Conservation (phyloP, 176 grass and related monocot species). For the Carex pumila region DNA sequence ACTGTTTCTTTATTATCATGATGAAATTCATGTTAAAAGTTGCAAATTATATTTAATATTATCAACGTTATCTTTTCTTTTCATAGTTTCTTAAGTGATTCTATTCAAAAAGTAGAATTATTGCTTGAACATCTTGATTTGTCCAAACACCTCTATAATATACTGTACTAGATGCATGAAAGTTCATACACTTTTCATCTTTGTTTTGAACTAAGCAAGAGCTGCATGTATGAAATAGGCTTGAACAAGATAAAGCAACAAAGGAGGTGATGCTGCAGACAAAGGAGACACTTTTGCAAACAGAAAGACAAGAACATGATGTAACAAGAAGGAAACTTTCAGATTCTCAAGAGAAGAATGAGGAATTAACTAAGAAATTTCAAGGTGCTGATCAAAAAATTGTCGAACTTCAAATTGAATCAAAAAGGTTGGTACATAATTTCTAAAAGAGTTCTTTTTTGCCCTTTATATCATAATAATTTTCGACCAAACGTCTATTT, state of each 20-base stretch:
- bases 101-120: background rate
- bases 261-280: slow-evolving; percentile 47
- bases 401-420: slow-evolving; percentile 22
- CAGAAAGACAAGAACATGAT: slow-evolving; percentile 43
- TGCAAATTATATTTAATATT: background rate
- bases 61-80: background rate
- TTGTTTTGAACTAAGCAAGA: background rate
- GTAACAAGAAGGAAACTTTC: slow-evolving; percentile 12
- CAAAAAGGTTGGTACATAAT: slow-evolving; percentile 13
- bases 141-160: background rate
- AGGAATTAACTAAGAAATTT: slow-evolving; percentile 16
- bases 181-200: background rate
- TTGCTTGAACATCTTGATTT: background rate
- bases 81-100: background rate
- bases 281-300: slow-evolving; percentile 49
- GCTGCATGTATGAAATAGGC: slow-evolving; percentile 26
- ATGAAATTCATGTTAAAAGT: background rate
- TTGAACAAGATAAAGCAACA: slow-evolving; percentile 47
- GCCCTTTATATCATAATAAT: background rate
- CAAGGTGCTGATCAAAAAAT: slow-evolving; percentile 17
- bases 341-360: slow-evolving; percentile 18
- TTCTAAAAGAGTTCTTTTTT: background rate
- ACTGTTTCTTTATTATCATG: background rate
- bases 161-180: background rate
- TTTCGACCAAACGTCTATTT: background rate